Evolutionary conservation across 306 rosid species (phyloP).

Genomic region (Citrullus amarus): DNA sequence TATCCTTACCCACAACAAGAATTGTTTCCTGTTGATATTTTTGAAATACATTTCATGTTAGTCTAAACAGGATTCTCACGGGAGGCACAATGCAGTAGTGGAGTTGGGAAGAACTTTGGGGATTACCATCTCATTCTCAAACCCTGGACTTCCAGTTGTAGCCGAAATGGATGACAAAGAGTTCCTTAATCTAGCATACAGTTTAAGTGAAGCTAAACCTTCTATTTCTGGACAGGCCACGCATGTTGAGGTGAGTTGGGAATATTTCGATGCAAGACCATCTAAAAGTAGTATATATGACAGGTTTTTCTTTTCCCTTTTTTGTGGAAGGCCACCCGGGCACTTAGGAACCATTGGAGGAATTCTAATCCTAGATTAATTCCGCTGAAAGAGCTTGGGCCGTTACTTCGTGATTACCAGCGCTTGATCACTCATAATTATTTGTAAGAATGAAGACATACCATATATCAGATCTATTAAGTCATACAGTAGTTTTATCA

Average conservation of each 20-base stretch:
- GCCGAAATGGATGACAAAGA: slow-evolving; percentile 66
- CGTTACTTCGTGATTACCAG: slow-evolving; percentile 84
- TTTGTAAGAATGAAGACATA: slow-evolving; percentile 33
- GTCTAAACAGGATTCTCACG: slow-evolving; percentile 41
- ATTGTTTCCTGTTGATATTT: not conserved
- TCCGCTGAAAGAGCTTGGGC: slow-evolving; percentile 75
- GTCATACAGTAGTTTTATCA: not conserved
- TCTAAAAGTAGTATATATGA: not conserved
- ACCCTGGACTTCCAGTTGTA: slow-evolving; percentile 37
- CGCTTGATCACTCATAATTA: slow-evolving; percentile 39
- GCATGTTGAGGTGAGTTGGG: slow-evolving; percentile 19
- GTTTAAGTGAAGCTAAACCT: slow-evolving; percentile 32
- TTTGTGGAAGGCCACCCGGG: slow-evolving; percentile 35
- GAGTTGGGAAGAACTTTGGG: slow-evolving; percentile 59
- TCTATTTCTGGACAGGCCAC: slow-evolving; percentile 25
- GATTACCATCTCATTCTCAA: slow-evolving; percentile 46
- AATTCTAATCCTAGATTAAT: slow-evolving; percentile 49
- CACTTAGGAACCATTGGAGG: slow-evolving; percentile 75
- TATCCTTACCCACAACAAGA: not conserved
- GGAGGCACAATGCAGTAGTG: slow-evolving; percentile 42
- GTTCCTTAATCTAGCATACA: slow-evolving; percentile 59
- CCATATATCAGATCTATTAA: not conserved
- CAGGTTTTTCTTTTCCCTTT: not conserved
- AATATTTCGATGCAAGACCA: not conserved
- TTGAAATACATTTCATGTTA: not conserved